Evolutionary conservation across 2,329 filamentous ascomycete species (phyloP).

Genomic region (Conoideocrella luteorostrata): DNA sequence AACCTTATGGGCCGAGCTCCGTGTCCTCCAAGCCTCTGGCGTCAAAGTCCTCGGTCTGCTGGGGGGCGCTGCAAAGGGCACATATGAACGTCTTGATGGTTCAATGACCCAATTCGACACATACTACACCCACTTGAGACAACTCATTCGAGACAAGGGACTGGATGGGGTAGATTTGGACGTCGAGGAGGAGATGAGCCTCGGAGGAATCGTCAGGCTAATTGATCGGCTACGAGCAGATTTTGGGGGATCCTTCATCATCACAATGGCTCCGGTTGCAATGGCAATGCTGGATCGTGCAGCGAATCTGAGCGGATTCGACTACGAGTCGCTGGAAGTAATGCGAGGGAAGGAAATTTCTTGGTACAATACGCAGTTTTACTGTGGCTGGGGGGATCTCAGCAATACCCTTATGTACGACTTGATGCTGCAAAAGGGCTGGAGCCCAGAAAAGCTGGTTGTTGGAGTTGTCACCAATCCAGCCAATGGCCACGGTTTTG

Average conservation of each 20-base stretch:
- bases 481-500: constrained; percentile 57
- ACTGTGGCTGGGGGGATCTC: constrained; percentile 75
- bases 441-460: constrained; percentile 67
- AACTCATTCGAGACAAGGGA: constrained; percentile 53
- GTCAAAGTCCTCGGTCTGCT: constrained; percentile 82
- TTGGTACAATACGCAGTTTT: constrained; percentile 92
- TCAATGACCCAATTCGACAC: constrained; percentile 56
- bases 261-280: constrained; percentile 77
- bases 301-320: constrained; percentile 71
- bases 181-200: constrained; percentile 69
- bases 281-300: constrained; percentile 54
- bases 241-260: constrained; percentile 64
- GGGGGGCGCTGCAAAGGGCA: constrained; percentile 75
- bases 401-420: constrained; percentile 42
- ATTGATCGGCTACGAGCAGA: constrained; percentile 62
- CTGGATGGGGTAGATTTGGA: constrained; percentile 72
- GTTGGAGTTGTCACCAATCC: constrained; percentile 76
- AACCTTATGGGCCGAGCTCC: constrained; percentile 73
- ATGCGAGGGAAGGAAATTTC: constrained; percentile 59
- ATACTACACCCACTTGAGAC: constrained; percentile 64
- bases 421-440: constrained; percentile 53
- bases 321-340: constrained; percentile 68
- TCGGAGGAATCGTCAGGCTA: constrained; percentile 58
- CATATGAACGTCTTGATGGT: constrained; percentile 55
- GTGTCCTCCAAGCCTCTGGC: constrained; percentile 62